Base-by-base conservation (phyloP, 108 stramenopile genomes). In the Halocafeteria seosinensis region DNA sequence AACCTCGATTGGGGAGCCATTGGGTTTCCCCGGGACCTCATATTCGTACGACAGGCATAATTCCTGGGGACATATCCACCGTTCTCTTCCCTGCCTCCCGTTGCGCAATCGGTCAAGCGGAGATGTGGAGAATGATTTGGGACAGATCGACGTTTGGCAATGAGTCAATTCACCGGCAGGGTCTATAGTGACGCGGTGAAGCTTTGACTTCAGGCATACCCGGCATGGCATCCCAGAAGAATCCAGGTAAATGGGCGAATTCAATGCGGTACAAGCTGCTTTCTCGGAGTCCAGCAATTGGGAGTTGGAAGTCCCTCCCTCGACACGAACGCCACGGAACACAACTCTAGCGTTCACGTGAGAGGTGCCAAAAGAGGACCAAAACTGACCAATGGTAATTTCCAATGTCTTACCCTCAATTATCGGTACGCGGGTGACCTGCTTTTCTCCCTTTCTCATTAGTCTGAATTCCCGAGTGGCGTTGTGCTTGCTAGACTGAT, bases 311-410 rank as follows among this genome's bases (percentile, higher is more conserved):
- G 2, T 11, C 2, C 17, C 6, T 17, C 57, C 12, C 12, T 6
- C 13, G 5, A 59, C 12, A 17, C 23, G 17, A 11, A 75, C 69
- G 24, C 74, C 74, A 13, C 74, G 68, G 62, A 74, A 76, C 30
- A 28, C 34, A 27, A 76, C 71, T 12, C 11, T 23, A 29, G 72
- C 62, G 13, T 38, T 32, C 12, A 71, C 61, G 47, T 33, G 24
- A 5, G 68, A 65, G 13, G 35, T 3, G 31, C 78, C 78, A 62
- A 75, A 67, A 6, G 67, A 52, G 33, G 36, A 67, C 76, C 76
- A 77, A 62, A 69, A 77, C 57, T 78, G 78, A 9, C 69, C 76
- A 37, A 79, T 37, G 30, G 37, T 64, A 8, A 78, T 35, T 61
- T 79, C 78, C 36, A 78, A 67, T 1, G 67, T 67, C 0, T 58